These are phyloP conservation scores for Colletotrichum incanum DNA, from an alignment of 2,329 filamentous ascomycete species.

Conservation along the genomic window DNA sequence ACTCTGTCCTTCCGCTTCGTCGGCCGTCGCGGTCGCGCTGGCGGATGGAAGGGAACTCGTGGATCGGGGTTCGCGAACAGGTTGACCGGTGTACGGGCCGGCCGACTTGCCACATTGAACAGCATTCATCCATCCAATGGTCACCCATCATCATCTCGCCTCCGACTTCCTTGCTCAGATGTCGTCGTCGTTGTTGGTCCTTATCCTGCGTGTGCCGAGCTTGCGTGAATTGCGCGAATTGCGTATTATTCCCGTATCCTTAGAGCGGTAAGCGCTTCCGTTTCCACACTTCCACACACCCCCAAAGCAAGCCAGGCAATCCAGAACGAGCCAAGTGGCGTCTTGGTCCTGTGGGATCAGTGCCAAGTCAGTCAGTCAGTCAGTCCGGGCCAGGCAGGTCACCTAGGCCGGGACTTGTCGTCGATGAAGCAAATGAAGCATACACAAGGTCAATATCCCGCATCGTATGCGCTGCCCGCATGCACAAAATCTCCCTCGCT, in stretches of 20 bases:
- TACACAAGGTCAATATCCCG: slow-evolving; percentile 21
- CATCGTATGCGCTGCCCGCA: slow-evolving; percentile 16
- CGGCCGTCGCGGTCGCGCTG: slow-evolving; percentile 1
- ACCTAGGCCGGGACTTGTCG: background rate
- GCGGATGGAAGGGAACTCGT: background rate
- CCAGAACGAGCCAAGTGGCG: slow-evolving; percentile 27
- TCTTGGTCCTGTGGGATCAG: slow-evolving; percentile 11
- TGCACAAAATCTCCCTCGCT: slow-evolving; percentile 28
- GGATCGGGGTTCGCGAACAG: slow-evolving; percentile 11
- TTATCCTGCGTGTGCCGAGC: slow-evolving; percentile 26
- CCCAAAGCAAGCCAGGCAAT: background rate
- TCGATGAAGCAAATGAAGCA: slow-evolving; percentile 1
- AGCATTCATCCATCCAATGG: slow-evolving; percentile 21
- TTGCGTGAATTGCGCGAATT: slow-evolving; percentile 19
- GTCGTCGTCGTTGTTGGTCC: background rate
- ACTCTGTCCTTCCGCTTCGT: background rate
- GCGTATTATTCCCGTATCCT: slow-evolving; percentile 2
- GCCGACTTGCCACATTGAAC: slow-evolving; percentile 18
- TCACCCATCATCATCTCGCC: slow-evolving; percentile 37
- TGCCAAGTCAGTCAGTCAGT: slow-evolving; percentile 7
- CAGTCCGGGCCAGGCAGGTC: background rate
- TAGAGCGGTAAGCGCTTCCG: slow-evolving; percentile 7
- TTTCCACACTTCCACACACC: background rate
- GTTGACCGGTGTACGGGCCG: slow-evolving; percentile 14
- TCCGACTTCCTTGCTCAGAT: slow-evolving; percentile 32